These are phyloP conservation scores for Nicotiana rustica DNA, from an alignment of 305 asterid genomes.

Conservation along the genomic window DNA sequence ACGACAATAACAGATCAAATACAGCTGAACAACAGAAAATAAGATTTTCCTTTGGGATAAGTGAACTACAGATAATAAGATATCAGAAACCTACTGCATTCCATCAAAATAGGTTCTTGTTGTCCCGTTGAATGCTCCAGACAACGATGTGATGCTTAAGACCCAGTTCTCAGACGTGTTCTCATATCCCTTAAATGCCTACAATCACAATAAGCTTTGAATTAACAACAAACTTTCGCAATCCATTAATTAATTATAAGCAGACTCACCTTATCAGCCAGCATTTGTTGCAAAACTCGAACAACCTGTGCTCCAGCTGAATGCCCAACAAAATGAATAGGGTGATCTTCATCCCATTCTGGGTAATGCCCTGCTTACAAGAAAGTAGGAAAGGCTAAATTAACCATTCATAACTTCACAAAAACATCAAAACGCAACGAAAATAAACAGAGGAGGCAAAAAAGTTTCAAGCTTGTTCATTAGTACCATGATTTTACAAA, in stretches of 20 bases:
- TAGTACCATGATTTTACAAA: slow-evolving; percentile 39
- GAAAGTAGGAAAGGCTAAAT: background rate
- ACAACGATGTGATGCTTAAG: slow-evolving; percentile 82
- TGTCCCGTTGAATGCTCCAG: slow-evolving; percentile 98
- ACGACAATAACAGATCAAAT: background rate
- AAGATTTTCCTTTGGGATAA: background rate
- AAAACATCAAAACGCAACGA: background rate
- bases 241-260: slow-evolving; percentile 1
- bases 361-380: slow-evolving; percentile 77
- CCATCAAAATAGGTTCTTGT: slow-evolving; percentile 93
- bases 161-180: slow-evolving; percentile 86
- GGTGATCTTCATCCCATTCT: slow-evolving; percentile 97
- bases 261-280: slow-evolving; percentile 75
- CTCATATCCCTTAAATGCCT: slow-evolving; percentile 83
- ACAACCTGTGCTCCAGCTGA: slow-evolving; percentile 98
- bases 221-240: slow-evolving; percentile 28
- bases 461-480: slow-evolving; percentile 58
- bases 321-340: slow-evolving; percentile 94
- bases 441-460: background rate
- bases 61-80: background rate
- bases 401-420: background rate
- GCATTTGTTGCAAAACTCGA: slow-evolving; percentile 96
- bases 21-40: background rate
- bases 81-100: slow-evolving; percentile 68
- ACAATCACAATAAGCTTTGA: slow-evolving; percentile 33